Conservation (phyloP, 2,329 filamentous ascomycete species). For the Hypoxylon sp. region DNA sequence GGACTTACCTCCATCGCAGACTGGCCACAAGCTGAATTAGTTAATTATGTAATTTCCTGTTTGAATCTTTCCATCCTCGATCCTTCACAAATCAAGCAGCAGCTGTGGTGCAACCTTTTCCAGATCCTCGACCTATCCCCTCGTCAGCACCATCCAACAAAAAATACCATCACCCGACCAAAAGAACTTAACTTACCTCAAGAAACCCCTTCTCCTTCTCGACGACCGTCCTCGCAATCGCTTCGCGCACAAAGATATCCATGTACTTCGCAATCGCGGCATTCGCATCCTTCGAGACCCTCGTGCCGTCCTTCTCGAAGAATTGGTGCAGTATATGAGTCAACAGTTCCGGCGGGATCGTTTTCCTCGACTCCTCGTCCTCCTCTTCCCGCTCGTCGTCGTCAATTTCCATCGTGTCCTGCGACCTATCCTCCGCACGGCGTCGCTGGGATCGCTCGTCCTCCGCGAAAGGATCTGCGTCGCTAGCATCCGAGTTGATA, state of each 20-base stretch:
- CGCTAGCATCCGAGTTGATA: conserved; percentile 39
- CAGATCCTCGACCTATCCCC: conserved; percentile 81
- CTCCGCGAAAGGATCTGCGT: conserved; percentile 52
- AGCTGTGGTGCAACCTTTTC: conserved; percentile 90
- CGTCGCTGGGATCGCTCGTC: conserved; percentile 28
- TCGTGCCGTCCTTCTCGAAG: conserved; percentile 79
- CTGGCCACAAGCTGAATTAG: background rate
- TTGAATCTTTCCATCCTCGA: background rate
- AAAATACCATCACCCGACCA: conserved; percentile 15
- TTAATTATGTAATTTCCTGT: background rate
- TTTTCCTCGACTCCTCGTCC: conserved; percentile 59
- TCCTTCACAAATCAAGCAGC: conserved; percentile 82
- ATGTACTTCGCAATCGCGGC: conserved; percentile 85
- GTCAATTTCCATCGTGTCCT: conserved; percentile 46
- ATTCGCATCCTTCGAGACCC: conserved; percentile 84
- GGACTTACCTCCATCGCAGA: conserved; percentile 14
- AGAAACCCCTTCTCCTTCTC: conserved; percentile 80
- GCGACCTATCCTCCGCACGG: conserved; percentile 15
- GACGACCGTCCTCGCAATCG: conserved; percentile 82
- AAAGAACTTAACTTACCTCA: conserved; percentile 69
- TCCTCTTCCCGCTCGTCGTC: conserved; percentile 55
- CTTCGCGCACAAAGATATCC: conserved; percentile 91
- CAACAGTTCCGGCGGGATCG: conserved; percentile 81
- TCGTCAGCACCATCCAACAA: conserved; percentile 36
- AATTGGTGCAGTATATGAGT: conserved; percentile 83